A percentile compares a stretch with the other conserved stretches of the same genome.
Evolutionary conservation across 495 filamentous ascomycete genomes (phyloP).

Genomic region (Oidiodendron maius): DNA sequence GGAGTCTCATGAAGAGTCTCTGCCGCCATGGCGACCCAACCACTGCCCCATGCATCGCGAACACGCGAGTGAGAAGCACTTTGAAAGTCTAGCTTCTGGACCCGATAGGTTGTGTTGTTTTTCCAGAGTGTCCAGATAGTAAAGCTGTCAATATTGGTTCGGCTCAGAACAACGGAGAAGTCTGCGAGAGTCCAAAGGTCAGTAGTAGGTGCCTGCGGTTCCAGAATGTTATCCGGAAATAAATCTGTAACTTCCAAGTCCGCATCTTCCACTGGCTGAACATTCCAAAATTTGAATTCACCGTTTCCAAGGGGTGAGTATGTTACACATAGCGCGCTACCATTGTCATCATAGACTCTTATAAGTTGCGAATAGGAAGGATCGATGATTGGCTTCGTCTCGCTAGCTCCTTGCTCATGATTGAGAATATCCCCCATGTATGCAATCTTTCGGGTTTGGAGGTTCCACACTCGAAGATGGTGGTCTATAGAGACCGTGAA

Average conservation of each 20-base stretch:
- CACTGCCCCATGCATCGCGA: constrained; percentile 53
- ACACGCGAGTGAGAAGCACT: constrained; percentile 25
- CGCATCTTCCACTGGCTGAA: constrained; percentile 56
- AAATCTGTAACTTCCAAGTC: constrained; percentile 63
- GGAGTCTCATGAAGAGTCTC: constrained; percentile 52
- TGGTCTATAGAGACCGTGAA: constrained; percentile 87
- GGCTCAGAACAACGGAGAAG: constrained; percentile 52
- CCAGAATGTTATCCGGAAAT: constrained; percentile 53
- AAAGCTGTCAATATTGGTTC: constrained; percentile 32
- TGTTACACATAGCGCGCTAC: constrained; percentile 69
- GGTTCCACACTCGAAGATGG: constrained; percentile 79
- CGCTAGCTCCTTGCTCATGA: constrained; percentile 44
- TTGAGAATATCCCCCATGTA: constrained; percentile 67
- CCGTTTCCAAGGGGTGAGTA: constrained; percentile 83
- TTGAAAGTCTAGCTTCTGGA: constrained; percentile 46
- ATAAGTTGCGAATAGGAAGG: constrained; percentile 66
- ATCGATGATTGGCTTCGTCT: constrained; percentile 68
- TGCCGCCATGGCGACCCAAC: constrained; percentile 68
- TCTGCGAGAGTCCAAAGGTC: constrained; percentile 85
- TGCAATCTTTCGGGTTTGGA: constrained; percentile 63
- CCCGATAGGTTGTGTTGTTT: constrained; percentile 68
- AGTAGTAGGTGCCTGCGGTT: constrained; percentile 61
- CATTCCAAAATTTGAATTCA: constrained; percentile 93
- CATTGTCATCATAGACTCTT: constrained; percentile 60
- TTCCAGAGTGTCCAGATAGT: constrained; percentile 83